A percentile compares a stretch with the other conserved stretches of the same genome.
phyloP scores from a whole-genome alignment of 306 rosid genomes.

The Cajanus cajan region DNA sequence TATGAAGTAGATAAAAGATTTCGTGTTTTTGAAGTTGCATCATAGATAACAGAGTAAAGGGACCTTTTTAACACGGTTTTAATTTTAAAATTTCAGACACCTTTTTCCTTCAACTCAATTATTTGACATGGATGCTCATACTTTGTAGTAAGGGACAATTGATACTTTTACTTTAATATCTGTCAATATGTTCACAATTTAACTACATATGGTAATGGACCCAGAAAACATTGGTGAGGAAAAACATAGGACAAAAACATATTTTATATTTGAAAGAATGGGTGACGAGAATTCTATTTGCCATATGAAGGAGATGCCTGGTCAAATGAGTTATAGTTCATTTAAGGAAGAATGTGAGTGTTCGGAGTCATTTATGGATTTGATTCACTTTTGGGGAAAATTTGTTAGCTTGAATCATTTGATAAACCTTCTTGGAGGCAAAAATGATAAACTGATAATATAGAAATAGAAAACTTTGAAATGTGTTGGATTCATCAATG shows the following conservation, averaged over 20 bases:
- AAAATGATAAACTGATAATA: neutral
- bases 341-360: neutral
- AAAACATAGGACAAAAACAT: neutral
- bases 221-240: neutral
- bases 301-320: neutral
- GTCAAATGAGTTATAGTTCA: neutral
- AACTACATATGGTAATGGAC: neutral
- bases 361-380: neutral
- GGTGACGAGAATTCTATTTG: neutral
- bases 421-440: neutral
- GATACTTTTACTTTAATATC: neutral
- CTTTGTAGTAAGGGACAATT: neutral
- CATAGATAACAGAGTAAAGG: neutral
- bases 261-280: neutral
- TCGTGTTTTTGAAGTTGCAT: neutral
- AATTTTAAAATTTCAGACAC: constrained; percentile 2
- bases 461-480: neutral
- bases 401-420: neutral
- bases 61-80: neutral
- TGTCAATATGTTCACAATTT: neutral
- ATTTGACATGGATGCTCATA: neutral
- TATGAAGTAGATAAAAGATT: neutral
- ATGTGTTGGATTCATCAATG: neutral
- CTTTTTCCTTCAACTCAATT: constrained; percentile 3
- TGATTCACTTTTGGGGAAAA: neutral